Conservation (phyloP, 2,329 filamentous ascomycete species). For the Alternaria solani region DNA sequence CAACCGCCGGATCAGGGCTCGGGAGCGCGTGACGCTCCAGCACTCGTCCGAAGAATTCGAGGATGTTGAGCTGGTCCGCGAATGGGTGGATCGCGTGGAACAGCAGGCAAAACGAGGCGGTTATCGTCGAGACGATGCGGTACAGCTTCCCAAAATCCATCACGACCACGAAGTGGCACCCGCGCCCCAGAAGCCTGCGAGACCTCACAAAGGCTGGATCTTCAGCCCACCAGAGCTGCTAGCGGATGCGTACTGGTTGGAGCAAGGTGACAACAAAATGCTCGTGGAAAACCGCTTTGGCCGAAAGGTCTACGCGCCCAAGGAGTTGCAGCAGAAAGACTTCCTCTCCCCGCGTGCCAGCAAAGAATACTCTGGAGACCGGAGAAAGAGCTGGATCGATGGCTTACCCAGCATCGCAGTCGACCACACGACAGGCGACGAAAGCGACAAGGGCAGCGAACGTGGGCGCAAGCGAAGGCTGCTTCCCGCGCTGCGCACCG, state of each 20-base stretch:
- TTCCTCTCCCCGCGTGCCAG: constrained; percentile 42
- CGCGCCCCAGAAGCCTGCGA: constrained; percentile 65
- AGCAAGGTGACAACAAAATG: constrained; percentile 80
- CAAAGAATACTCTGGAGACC: constrained; percentile 46
- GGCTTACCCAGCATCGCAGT: constrained; percentile 34
- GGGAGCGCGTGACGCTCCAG: constrained; percentile 78
- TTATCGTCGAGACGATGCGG: constrained; percentile 50
- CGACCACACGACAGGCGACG: constrained; percentile 44
- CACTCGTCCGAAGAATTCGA: constrained; percentile 79
- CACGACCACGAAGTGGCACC: constrained; percentile 34
- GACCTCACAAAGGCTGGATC: constrained; percentile 84
- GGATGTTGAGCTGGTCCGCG: constrained; percentile 73
- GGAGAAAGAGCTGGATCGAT: constrained; percentile 46
- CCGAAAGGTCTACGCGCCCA: constrained; percentile 68
- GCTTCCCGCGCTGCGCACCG: constrained; percentile 42
- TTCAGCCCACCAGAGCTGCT: constrained; percentile 84
- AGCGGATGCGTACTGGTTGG: constrained; percentile 90
- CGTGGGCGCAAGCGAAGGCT: constrained; percentile 48
- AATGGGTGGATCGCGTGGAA: constrained; percentile 78
- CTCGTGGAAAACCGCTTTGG: constrained; percentile 83
- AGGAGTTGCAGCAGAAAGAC: constrained; percentile 36
- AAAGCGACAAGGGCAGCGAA: constrained; percentile 49
- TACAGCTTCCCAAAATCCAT: constrained; percentile 45
- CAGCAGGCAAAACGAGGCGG: constrained; percentile 51
- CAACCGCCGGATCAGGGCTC: constrained; percentile 83